Evolutionary conservation across 805 yeast species (phyloP).

Genomic region (Starmera pachycereana): DNA sequence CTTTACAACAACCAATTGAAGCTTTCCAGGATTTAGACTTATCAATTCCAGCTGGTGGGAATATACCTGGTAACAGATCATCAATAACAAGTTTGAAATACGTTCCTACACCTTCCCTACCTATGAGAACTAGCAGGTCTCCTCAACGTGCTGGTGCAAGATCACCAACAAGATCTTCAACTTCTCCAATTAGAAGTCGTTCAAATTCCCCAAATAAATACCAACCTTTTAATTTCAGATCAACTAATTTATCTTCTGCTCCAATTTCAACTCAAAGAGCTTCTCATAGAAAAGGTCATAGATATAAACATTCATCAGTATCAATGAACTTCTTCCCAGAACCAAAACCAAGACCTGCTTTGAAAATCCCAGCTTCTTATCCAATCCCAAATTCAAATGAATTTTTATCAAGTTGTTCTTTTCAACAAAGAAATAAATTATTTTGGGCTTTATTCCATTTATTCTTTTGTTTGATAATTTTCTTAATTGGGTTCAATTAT

Average conservation of each 20-base stretch:
- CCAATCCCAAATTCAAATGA: conserved; percentile 44
- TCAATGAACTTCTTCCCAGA: conserved; percentile 94
- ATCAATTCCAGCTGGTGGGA: conserved; percentile 18
- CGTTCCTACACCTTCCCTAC: conserved; percentile 14
- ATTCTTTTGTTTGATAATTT: conserved; percentile 41
- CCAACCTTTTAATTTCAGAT: conserved; percentile 57
- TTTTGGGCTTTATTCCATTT: conserved; percentile 52
- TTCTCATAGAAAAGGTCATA: conserved; percentile 84
- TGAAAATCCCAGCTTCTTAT: conserved; percentile 61
- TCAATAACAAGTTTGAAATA: conserved; percentile 17
- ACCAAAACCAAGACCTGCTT: conserved; percentile 66
- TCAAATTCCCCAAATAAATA: conserved; percentile 18
- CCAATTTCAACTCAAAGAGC: conserved; percentile 33
- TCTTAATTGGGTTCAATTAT: conserved; percentile 47
- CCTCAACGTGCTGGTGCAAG: conserved; percentile 19
- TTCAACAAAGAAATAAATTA: conserved; percentile 48
- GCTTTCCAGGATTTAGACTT: conserved; percentile 11
- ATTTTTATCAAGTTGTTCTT: conserved; percentile 46
- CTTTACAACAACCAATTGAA: conserved; percentile 4
- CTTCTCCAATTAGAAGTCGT: conserved; percentile 21
- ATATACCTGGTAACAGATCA: conserved; percentile 18
- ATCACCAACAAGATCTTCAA: conserved; percentile 18
- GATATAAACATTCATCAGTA: conserved; percentile 92
- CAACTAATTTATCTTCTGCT: conserved; percentile 30
- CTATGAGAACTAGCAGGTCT: conserved; percentile 17